Evolutionary conservation across 306 rosid genomes (phyloP).

Genomic region (Glycine latifolia): DNA sequence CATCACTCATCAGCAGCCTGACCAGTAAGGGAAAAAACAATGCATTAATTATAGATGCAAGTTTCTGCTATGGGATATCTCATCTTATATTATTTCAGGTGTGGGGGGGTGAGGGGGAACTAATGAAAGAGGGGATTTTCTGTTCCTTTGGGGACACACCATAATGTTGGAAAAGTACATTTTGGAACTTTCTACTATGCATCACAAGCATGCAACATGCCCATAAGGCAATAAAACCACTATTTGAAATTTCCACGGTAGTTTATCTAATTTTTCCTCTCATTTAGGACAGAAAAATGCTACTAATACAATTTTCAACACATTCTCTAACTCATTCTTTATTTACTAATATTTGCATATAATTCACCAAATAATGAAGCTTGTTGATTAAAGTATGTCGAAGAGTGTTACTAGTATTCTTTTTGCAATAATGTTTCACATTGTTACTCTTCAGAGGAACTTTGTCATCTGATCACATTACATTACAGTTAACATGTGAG

Average conservation of each 20-base stretch:
- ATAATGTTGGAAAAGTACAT: neutral
- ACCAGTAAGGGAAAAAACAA: neutral
- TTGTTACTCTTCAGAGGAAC: neutral
- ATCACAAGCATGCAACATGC: neutral
- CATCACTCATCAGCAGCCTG: conserved; percentile 10
- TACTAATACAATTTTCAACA: neutral
- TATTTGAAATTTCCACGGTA: neutral
- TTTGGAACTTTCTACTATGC: neutral
- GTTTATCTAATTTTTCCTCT: neutral
- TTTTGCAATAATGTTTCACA: neutral
- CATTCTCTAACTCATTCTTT: neutral
- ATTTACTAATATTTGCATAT: neutral
- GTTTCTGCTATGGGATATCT: no score
- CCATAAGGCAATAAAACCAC: neutral
- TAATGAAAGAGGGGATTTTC: no score
- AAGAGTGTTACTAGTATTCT: neutral
- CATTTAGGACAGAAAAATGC: neutral
- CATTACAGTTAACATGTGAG: neutral
- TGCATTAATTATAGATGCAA: neutral
- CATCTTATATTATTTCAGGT: no score
- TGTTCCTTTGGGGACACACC: neutral
- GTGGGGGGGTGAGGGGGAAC: neutral
- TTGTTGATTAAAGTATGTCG: neutral
- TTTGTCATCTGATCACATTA: neutral
- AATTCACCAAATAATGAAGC: neutral